Evolutionary conservation across 345 rosid species (phyloP).

Genomic region (Firmiana major): DNA sequence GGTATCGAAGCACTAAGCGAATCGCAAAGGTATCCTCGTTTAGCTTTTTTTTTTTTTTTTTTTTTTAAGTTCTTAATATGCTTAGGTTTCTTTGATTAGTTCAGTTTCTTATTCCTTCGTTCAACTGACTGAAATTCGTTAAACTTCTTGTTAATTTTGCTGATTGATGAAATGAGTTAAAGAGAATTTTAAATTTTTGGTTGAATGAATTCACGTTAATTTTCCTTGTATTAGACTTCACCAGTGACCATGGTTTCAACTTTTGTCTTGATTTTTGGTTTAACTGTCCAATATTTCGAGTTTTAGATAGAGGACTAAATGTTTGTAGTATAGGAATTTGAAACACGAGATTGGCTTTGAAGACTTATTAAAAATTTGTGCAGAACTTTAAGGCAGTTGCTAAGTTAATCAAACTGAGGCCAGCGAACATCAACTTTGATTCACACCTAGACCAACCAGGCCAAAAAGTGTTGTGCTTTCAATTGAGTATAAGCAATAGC

Average conservation of each 20-base stretch:
- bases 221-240: neutral
- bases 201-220: conserved; percentile 3
- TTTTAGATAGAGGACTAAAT: neutral
- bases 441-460: neutral
- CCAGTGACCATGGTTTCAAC: neutral
- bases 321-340: neutral
- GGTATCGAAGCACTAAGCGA: conserved; percentile 76
- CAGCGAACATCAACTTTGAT: neutral
- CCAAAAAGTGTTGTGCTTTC: neutral
- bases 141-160: neutral
- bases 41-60: neutral
- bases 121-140: neutral
- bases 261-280: neutral
- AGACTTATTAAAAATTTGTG: neutral
- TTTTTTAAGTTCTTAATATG: neutral
- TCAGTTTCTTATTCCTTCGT: neutral
- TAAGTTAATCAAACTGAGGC: neutral
- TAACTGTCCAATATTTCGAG: neutral
- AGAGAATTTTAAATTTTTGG: neutral
- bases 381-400: neutral
- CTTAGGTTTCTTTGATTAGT: neutral
- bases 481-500: neutral
- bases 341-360: neutral
- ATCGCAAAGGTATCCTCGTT: conserved; percentile 57
- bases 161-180: neutral